phyloP scores from a whole-genome alignment of 169 alveolate species.

The Cryptosporidium parvum region DNA sequence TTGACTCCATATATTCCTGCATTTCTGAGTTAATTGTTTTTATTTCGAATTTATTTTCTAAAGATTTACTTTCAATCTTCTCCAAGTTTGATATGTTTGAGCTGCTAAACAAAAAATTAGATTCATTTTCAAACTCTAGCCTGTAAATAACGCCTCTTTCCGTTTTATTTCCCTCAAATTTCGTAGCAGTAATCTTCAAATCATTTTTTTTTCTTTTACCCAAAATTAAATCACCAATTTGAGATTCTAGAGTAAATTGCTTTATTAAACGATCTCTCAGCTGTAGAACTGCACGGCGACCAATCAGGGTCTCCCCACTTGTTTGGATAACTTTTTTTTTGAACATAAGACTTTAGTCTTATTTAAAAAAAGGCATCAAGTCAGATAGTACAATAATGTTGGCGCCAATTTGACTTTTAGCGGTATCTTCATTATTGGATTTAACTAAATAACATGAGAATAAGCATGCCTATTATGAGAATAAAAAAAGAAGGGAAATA shows the following conservation, averaged over 20 bases:
- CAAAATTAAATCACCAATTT: constrained; percentile 8
- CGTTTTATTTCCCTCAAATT: constrained; percentile 12
- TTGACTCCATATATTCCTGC: background rate
- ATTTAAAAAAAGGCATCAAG: background rate
- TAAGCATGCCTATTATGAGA: background rate
- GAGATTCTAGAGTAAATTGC: constrained; percentile 18
- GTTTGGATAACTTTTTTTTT: constrained; percentile 13
- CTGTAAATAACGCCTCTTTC: constrained; percentile 46
- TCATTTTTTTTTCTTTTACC: constrained; percentile 64
- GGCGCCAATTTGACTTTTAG: background rate
- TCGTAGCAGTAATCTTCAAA: constrained; percentile 9
- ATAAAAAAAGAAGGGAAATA: background rate
- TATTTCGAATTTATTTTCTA: background rate
- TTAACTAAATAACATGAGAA: background rate
- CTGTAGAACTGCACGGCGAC: constrained; percentile 38
- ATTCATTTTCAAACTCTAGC: constrained; percentile 16
- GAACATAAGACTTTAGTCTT: constrained; percentile 30
- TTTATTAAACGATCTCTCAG: constrained; percentile 22
- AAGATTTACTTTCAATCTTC: background rate
- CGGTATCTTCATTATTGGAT: constrained; percentile 4
- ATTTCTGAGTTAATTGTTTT: background rate
- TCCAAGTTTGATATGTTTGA: background rate
- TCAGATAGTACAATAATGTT: background rate
- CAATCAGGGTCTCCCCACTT: constrained; percentile 41
- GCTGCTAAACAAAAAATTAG: background rate